Percentiles rank a stretch among this genome's conserved stretches.
Conservation (phyloP, 768 basidiomycete species). For the Leucocoprinus leucothites region DNA sequence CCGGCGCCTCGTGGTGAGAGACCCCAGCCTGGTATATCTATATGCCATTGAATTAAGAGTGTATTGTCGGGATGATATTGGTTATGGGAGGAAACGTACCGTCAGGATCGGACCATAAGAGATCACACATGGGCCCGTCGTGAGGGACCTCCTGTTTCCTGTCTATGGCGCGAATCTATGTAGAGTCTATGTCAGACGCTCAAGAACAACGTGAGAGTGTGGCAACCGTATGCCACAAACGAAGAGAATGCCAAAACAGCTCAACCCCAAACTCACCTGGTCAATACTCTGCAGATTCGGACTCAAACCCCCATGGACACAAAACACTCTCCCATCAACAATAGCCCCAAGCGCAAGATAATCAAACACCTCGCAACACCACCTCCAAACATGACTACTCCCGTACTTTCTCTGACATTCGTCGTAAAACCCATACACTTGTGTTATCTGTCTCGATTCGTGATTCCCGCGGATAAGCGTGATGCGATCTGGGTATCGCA, state of each 20-base stretch:
- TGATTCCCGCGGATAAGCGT: conserved; percentile 97
- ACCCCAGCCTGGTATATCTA: conserved; percentile 93
- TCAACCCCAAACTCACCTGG: conserved; percentile 78
- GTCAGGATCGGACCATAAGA: conserved; percentile 99
- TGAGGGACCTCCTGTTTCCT: conserved; percentile 97
- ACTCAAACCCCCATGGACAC: conserved; percentile 95
- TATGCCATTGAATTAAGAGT: background rate
- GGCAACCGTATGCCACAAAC: too few relatives aligned
- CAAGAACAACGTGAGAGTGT: conserved; percentile 9
- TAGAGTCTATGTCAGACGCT: conserved; percentile 15
- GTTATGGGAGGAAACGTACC: conserved; percentile 45
- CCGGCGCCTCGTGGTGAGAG: conserved; percentile 97
- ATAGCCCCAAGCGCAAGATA: conserved; percentile 93
- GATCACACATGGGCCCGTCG: conserved; percentile 97
- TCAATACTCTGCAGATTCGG: conserved; percentile 85
- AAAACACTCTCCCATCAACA: conserved; percentile 96
- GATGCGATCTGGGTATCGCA: conserved; percentile 96
- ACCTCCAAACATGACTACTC: conserved; percentile 91
- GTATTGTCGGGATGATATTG: background rate
- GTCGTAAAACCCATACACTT: conserved; percentile 93
- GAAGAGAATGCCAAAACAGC: background rate
- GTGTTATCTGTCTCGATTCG: conserved; percentile 95
- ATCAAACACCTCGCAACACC: conserved; percentile 99
- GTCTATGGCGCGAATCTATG: conserved; percentile 96
- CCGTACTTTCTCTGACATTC: conserved; percentile 98